These are phyloP conservation scores for Stagonosporopsis tanaceti DNA, from an alignment of 2,329 filamentous ascomycete species.

Conservation along the genomic window DNA sequence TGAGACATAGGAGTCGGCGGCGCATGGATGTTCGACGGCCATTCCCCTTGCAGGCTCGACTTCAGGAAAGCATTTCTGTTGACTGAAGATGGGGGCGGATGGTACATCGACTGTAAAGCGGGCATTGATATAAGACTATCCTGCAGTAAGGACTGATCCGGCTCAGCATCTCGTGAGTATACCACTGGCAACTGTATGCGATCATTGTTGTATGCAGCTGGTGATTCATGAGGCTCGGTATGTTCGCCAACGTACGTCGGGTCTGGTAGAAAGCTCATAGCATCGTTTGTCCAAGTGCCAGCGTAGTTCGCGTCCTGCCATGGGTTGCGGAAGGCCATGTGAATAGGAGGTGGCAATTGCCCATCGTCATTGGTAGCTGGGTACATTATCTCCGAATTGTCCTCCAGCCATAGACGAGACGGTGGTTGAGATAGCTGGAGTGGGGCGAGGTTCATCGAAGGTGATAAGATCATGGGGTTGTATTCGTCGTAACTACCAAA, in stretches of 20 bases:
- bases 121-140: too few species aligned
- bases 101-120: not conserved
- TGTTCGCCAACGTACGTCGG: not conserved
- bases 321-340: constrained; percentile 7
- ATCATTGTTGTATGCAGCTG: not conserved
- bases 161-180: not conserved
- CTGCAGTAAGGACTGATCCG: not conserved
- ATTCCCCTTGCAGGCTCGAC: not conserved
- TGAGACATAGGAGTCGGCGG: not conserved
- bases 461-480: not conserved
- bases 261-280: not conserved
- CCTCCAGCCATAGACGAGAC: not conserved
- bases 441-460: not conserved
- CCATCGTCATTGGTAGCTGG: not conserved
- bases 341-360: not conserved
- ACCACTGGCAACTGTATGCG: not conserved
- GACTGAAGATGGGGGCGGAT: not conserved
- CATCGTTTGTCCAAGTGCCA: not conserved
- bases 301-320: not conserved
- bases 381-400: not conserved
- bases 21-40: not conserved
- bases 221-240: not conserved
- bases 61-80: not conserved
- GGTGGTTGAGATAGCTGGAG: not conserved
- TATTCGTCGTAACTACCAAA: constrained; percentile 1